These are phyloP conservation scores for Oemleria cerasiformis DNA, from an alignment of 306 rosid species.

Conservation along the genomic window DNA sequence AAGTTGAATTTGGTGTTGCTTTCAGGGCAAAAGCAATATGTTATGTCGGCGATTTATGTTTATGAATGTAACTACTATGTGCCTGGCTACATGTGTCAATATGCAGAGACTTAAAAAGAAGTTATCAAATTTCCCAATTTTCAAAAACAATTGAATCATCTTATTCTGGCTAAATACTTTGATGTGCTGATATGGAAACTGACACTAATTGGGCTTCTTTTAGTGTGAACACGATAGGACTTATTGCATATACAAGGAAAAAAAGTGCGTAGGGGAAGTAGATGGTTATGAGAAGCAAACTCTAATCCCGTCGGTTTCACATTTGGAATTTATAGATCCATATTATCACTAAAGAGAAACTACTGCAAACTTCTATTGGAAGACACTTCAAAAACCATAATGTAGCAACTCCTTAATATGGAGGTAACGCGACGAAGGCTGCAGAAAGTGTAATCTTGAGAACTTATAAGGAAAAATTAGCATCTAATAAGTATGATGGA, in stretches of 20 bases:
- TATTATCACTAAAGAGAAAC: not conserved
- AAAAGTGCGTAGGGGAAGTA: no score
- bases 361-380: not conserved
- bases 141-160: not conserved
- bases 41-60: not conserved
- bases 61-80: not conserved
- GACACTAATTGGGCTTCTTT: not conserved
- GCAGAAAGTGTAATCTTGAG: not conserved
- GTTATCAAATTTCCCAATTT: not conserved
- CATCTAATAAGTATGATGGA: not conserved
- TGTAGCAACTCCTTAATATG: not conserved
- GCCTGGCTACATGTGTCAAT: not conserved
- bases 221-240: not conserved
- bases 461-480: not conserved
- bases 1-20: not conserved
- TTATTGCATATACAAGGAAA: not conserved
- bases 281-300: not conserved
- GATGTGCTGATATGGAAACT: not conserved
- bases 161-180: not conserved
- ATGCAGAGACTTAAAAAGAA: not conserved
- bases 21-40: not conserved
- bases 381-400: not conserved
- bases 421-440: not conserved
- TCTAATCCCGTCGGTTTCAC: not conserved
- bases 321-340: not conserved